phyloP scores from a whole-genome alignment of 2,329 filamentous ascomycete species.

The Gremmenia infestans region DNA sequence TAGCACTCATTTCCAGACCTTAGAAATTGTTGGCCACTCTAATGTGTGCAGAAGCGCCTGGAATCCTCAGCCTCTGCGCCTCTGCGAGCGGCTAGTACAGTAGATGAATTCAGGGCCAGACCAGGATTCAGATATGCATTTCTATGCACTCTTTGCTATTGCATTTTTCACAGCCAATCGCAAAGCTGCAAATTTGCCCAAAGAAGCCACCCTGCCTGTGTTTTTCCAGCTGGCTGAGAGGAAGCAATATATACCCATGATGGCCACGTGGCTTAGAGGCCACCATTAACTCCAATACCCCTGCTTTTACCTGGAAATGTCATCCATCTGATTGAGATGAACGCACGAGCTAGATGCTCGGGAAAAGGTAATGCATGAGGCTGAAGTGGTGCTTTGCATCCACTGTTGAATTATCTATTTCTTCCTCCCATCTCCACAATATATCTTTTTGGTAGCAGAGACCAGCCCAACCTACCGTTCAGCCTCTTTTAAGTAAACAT shows the following conservation, averaged over 20 bases:
- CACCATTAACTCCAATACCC: not conserved
- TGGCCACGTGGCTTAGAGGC: conserved; percentile 2
- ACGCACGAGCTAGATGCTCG: not conserved
- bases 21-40: not conserved
- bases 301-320: not conserved
- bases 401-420: conserved; percentile 6
- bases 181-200: not conserved
- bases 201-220: not conserved
- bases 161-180: conserved; percentile 4
- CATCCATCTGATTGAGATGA: not conserved
- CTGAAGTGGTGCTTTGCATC: conserved; percentile 4
- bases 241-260: conserved; percentile 3
- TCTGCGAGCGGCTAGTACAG: no score
- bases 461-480: not conserved
- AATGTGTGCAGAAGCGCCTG: no score
- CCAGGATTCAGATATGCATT: conserved; percentile 2
- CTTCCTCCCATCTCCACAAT: not conserved
- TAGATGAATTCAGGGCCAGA: not conserved
- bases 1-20: not conserved
- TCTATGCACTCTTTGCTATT: conserved; percentile 5
- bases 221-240: conserved; percentile 3
- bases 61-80: no score
- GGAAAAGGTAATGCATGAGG: conserved; percentile 2
- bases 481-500: conserved; percentile 22
- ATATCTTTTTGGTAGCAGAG: not conserved